These are phyloP conservation scores for Xylaria acuta DNA, from an alignment of 495 filamentous ascomycete species.

Conservation along the genomic window DNA sequence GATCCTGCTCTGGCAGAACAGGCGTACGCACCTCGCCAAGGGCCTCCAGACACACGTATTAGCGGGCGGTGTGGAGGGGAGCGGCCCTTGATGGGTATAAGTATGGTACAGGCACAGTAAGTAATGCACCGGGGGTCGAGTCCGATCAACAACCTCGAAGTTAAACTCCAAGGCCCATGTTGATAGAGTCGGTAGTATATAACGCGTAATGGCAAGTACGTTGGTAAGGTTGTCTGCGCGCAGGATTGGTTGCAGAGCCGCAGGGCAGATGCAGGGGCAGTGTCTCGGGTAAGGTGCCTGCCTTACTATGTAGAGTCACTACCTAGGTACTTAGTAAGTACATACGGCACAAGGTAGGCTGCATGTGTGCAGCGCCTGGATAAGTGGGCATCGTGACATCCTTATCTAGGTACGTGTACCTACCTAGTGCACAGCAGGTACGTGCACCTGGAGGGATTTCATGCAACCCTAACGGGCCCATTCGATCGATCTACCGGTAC, in stretches of 20 bases:
- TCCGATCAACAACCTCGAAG: background rate
- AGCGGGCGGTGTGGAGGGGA: background rate
- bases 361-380: no score
- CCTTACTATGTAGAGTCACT: background rate
- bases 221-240: background rate
- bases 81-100: background rate
- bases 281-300: background rate
- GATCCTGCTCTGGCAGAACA: background rate
- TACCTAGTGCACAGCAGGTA: no score
- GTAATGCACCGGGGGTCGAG: background rate
- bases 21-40: no score
- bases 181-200: background rate
- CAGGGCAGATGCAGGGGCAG: constrained; percentile 22
- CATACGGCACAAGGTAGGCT: no score
- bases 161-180: background rate
- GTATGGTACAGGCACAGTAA: background rate
- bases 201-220: background rate
- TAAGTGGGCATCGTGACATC: background rate
- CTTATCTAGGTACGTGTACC: background rate
- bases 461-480: constrained; percentile 3
- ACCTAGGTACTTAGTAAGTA: background rate
- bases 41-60: no score
- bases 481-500: constrained; percentile 17
- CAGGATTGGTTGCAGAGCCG: constrained; percentile 23
- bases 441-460: background rate